Conservation (phyloP, 495 filamentous ascomycete genomes). For the Neurospora sp. region DNA sequence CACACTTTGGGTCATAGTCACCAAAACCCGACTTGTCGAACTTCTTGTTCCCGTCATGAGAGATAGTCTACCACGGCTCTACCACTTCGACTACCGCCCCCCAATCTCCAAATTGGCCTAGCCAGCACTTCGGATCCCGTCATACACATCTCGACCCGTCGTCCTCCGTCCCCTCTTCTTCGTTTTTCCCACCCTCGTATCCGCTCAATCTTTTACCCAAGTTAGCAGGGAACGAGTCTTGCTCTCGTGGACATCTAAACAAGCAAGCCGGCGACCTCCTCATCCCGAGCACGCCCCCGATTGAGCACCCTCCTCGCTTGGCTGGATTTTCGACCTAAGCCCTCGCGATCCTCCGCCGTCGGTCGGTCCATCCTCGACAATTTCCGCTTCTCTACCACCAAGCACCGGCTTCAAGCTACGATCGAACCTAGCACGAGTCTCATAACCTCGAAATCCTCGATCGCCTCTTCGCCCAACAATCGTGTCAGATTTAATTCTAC, state of each 20-base stretch:
- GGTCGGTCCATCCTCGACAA: neutral
- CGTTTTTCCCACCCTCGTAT: neutral
- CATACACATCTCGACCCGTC: neutral
- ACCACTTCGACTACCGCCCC: conserved; percentile 11
- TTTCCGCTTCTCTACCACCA: neutral
- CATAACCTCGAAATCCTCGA: neutral
- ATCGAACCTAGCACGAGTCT: neutral
- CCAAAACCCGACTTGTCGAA: neutral
- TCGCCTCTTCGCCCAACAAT: neutral
- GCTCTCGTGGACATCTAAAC: neutral
- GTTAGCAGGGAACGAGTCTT: neutral
- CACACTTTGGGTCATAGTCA: conserved; percentile 1
- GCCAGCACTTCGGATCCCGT: conserved; percentile 1
- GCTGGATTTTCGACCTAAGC: neutral
- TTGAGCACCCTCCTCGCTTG: neutral
- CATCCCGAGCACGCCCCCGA: neutral
- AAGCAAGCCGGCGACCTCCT: neutral
- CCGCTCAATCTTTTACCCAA: neutral
- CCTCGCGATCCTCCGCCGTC: neutral
- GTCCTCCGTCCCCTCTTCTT: neutral
- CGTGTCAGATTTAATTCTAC: neutral
- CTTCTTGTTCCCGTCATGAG: conserved; percentile 15
- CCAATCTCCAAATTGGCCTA: conserved; percentile 11
- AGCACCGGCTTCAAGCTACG: neutral
- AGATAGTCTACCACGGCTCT: conserved; percentile 2